phyloP scores from a whole-genome alignment of 371 early-diverging fungal genomes.

The Blastocladiella emersonii region DNA sequence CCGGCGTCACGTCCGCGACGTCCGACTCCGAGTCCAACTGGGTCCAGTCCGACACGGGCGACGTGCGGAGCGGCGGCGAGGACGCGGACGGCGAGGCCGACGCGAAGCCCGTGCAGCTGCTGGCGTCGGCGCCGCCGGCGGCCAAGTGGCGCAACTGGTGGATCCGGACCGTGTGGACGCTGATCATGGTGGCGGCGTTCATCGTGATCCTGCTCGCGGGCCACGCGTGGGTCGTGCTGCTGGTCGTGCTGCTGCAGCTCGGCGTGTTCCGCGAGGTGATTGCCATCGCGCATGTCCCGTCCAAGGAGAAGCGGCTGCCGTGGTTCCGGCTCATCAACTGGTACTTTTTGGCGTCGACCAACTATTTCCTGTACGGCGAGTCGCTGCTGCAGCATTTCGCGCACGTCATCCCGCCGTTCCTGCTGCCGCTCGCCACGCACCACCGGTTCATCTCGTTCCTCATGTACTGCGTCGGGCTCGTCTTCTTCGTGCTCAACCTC shows the following conservation, averaged over 20 bases:
- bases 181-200: slow-evolving; percentile 79
- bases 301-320: slow-evolving; percentile 67
- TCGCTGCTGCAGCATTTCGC: slow-evolving; percentile 73
- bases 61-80: background rate
- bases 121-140: background rate
- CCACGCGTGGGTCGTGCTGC: slow-evolving; percentile 57
- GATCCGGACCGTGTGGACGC: slow-evolving; percentile 65
- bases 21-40: too few relatives aligned
- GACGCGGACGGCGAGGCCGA: background rate
- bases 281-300: slow-evolving; percentile 65
- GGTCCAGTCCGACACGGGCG: background rate
- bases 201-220: slow-evolving; percentile 55
- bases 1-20: too few relatives aligned
- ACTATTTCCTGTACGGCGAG: slow-evolving; percentile 88
- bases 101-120: background rate
- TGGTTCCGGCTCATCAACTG: slow-evolving; percentile 89
- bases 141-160: slow-evolving; percentile 32
- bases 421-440: slow-evolving; percentile 74
- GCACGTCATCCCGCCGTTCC: slow-evolving; percentile 62
- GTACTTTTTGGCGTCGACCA: slow-evolving; percentile 44
- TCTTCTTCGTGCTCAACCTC: slow-evolving; percentile 84
- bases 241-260: slow-evolving; percentile 69
- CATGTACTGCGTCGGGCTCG: slow-evolving; percentile 75
- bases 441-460: slow-evolving; percentile 87
- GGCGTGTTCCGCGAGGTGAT: slow-evolving; percentile 83